Conservation (phyloP, 2,329 filamentous ascomycete species). For the Monascus ruber region DNA sequence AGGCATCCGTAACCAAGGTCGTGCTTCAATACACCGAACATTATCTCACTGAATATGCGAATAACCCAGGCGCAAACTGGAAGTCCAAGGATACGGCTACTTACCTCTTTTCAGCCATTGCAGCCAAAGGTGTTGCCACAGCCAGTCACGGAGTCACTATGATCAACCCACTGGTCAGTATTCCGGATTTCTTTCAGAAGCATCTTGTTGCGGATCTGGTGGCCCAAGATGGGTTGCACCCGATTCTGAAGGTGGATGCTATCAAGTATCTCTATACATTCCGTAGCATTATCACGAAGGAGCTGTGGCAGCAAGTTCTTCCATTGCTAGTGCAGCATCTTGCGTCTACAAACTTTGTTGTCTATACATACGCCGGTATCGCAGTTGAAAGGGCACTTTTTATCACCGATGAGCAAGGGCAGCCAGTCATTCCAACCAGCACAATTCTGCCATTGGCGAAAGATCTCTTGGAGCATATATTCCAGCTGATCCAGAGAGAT, state of each 20-base stretch:
- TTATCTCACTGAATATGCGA: constrained; percentile 65
- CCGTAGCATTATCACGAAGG: constrained; percentile 82
- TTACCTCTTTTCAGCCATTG: constrained; percentile 88
- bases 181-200: constrained; percentile 90
- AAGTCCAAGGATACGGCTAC: constrained; percentile 97
- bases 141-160: constrained; percentile 81
- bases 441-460: constrained; percentile 74
- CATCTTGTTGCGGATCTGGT: constrained; percentile 84
- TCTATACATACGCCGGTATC: constrained; percentile 95
- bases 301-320: constrained; percentile 85
- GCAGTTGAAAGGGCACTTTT: constrained; percentile 88
- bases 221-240: constrained; percentile 55
- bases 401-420: constrained; percentile 62
- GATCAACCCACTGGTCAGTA: constrained; percentile 75
- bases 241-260: constrained; percentile 89
- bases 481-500: constrained; percentile 81
- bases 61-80: constrained; percentile 63
- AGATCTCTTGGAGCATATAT: constrained; percentile 78
- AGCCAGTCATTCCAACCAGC: constrained; percentile 66
- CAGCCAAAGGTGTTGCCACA: constrained; percentile 80
- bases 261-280: constrained; percentile 98
- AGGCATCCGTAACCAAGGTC: constrained; percentile 71
- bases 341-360: constrained; percentile 81
- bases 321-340: constrained; percentile 84
- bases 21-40: constrained; percentile 78